phyloP scores from a whole-genome alignment of 192 early-diverging fungal species.

The Linnemannia elongata region DNA sequence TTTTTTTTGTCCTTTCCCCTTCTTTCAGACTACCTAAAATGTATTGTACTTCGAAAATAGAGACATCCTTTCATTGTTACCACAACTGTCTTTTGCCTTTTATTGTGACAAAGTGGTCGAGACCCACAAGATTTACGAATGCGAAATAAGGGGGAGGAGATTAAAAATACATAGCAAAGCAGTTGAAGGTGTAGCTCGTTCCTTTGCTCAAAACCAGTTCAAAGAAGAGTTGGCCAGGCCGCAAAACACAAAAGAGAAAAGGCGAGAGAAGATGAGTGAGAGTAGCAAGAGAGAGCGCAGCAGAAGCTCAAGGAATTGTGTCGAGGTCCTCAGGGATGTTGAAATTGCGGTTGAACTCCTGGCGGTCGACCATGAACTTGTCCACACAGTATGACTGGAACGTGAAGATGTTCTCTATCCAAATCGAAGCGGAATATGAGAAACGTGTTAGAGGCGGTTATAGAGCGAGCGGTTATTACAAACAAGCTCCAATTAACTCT shows the following conservation, averaged over 20 bases:
- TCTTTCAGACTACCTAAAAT: not conserved
- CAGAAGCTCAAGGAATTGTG: constrained; percentile 58
- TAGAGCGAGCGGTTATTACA: not conserved
- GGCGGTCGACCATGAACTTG: constrained; percentile 75
- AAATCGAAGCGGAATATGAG: not conserved
- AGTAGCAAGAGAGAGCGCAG: too few relatives aligned
- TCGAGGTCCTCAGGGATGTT: constrained; percentile 83
- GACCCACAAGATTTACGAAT: too few relatives aligned
- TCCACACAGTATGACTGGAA: constrained; percentile 83
- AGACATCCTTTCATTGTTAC: not conserved
- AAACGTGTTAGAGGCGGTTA: not conserved
- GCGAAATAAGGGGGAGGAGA: not conserved
- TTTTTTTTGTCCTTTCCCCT: not conserved
- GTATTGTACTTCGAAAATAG: constrained; percentile 14
- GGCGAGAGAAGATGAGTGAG: not conserved
- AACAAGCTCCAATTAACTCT: not conserved
- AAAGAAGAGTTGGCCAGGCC: not conserved
- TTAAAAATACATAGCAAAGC: not conserved
- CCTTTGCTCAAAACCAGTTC: not conserved
- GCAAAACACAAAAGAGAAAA: not conserved
- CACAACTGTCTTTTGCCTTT: not conserved
- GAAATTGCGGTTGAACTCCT: constrained; percentile 76
- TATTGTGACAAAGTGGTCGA: not conserved
- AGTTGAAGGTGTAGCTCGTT: not conserved
- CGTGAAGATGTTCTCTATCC: constrained; percentile 85